Base-by-base conservation (phyloP, 306 rosid genomes). In the Vicia sativa region DNA sequence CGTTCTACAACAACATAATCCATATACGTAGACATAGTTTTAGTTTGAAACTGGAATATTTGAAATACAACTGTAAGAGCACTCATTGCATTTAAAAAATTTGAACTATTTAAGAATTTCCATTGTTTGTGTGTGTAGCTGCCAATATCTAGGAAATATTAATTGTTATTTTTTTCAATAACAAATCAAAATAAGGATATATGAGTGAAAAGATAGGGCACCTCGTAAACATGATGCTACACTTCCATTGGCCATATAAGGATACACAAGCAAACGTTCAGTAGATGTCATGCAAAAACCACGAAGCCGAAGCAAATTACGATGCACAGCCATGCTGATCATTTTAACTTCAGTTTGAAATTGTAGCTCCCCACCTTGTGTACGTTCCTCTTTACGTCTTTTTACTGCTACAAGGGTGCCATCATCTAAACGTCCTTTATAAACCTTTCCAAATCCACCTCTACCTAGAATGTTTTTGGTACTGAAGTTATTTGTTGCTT, bases 301-400 rank as follows among this genome's bases (percentile, higher is more conserved):
- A n/a, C n/a, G n/a, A 5, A 93, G 87, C 38, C 97, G 96, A 71
- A 93, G 98, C 68, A 93, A 80, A 82, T 93, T 90, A 55, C 98
- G 96, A 81, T 93, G 98, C 77, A 90, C 97, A 21, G 99, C 97
- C 96, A 90, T 85, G 82, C 96, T 93, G 70, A 90, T 93, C 97
- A 93, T 90, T 84, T 85, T 96, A 31, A 93, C 96, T 80, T 93
- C 99, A 38, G 96, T 93, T 83, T 88, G 99, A 64, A 93, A 93
- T 81, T 93, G 99, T 75, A 90, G 84, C 84, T 90, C 97, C 71
- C 95, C 96, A 21, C 97, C 96, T 73, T 86, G 95, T 6, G 95
- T 90, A 42, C 96, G 92, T 73, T 88, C 96, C 82, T 90, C 97
- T 81, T 90, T 93, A 19, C 90, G 96, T 79, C 97, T 88, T 78